Evolutionary conservation across 208 protist species (phyloP).

Genomic region (Crithidia acanthocephali): DNA sequence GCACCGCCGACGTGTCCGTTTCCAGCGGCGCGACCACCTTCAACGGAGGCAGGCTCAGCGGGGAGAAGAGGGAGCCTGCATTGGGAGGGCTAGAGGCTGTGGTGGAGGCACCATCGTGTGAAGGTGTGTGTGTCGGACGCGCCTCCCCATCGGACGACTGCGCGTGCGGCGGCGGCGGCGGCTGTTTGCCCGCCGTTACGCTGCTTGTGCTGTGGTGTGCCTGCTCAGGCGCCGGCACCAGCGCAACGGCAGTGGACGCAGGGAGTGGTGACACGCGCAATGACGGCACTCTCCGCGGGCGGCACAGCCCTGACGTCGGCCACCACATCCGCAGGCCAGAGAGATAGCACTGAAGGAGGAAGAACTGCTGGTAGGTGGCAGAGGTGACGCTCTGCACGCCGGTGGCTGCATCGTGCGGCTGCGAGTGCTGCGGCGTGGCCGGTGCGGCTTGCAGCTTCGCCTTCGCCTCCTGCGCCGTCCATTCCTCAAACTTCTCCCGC

Average conservation of each 20-base stretch:
- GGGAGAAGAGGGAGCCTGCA: conserved; percentile 6
- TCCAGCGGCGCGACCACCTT: neutral
- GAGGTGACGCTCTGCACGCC: neutral
- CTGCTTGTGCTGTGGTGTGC: neutral
- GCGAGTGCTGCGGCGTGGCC: neutral
- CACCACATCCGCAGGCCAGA: conserved; percentile 57
- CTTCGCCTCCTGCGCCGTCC: conserved; percentile 10
- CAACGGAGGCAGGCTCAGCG: neutral
- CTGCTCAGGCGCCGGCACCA: too few species aligned
- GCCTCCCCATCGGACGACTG: too few species aligned
- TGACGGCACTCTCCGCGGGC: conserved; percentile 1
- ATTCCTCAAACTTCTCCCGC: conserved; percentile 78
- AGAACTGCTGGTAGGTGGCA: conserved; percentile 53
- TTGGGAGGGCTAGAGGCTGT: neutral
- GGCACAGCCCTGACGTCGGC: conserved; percentile 39
- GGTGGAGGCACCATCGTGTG: neutral
- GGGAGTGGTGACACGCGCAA: neutral
- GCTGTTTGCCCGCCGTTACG: too few species aligned
- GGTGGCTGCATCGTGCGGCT: neutral
- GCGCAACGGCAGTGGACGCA: neutral
- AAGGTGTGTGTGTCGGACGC: too few species aligned
- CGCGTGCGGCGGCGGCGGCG: too few species aligned
- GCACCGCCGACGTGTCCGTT: neutral
- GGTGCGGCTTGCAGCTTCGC: neutral
- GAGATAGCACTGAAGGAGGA: conserved; percentile 68